Evolutionary conservation across 805 yeast genomes (phyloP).

Genomic region (Myxozyma sirexii): DNA sequence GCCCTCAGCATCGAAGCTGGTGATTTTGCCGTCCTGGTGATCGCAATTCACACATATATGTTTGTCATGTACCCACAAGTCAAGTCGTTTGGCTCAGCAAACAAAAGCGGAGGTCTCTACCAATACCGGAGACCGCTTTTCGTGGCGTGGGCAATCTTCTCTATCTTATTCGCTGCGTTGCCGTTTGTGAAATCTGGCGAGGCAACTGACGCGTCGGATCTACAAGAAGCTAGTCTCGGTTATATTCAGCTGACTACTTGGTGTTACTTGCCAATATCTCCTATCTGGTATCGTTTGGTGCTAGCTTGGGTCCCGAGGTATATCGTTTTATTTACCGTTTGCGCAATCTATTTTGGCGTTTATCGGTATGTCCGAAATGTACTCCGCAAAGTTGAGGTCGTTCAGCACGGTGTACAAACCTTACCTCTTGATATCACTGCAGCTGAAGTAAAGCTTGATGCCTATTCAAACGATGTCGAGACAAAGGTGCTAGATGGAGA

Average conservation of each 20-base stretch:
- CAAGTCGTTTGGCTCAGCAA: conserved; percentile 9
- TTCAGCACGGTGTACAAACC: neutral
- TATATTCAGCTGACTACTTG: conserved; percentile 68
- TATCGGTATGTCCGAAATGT: conserved; percentile 72
- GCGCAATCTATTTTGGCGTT: conserved; percentile 66
- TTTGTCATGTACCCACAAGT: conserved; percentile 54
- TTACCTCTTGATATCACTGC: neutral
- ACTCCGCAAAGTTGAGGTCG: conserved; percentile 45
- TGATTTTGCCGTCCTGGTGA: conserved; percentile 76
- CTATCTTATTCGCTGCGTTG: conserved; percentile 67
- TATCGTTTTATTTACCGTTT: conserved; percentile 61
- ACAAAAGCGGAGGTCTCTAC: conserved; percentile 56
- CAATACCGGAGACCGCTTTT: conserved; percentile 61
- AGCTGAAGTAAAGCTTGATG: neutral
- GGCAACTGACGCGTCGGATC: neutral
- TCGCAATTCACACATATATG: conserved; percentile 80
- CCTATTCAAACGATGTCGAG: neutral
- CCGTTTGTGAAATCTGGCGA: conserved; percentile 55
- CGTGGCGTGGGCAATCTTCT: conserved; percentile 58
- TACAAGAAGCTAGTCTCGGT: conserved; percentile 47
- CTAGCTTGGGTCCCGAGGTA: conserved; percentile 84
- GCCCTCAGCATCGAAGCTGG: conserved; percentile 50
- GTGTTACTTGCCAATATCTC: conserved; percentile 76
- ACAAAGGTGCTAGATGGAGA: neutral
- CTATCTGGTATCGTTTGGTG: conserved; percentile 71